Evolutionary conservation across 2,329 filamentous ascomycete genomes (phyloP).

Genomic region (Aspergillus puulaauensis): DNA sequence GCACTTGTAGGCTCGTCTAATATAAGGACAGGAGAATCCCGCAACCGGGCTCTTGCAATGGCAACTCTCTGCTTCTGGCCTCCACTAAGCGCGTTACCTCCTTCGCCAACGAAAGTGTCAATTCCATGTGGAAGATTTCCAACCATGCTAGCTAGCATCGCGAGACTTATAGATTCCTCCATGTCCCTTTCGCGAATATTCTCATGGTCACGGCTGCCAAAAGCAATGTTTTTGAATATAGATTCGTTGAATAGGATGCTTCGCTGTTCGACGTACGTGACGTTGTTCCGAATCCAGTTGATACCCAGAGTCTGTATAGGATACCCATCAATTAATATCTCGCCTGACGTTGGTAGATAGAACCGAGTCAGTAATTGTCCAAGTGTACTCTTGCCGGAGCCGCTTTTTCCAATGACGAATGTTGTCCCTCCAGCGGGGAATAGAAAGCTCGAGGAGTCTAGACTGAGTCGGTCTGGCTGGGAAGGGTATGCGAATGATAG

Average conservation of each 20-base stretch:
- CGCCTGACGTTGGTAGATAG: conserved; percentile 66
- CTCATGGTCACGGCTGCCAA: conserved; percentile 60
- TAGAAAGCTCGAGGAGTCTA: conserved; percentile 63
- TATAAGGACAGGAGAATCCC: conserved; percentile 77
- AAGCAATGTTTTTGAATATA: conserved; percentile 72
- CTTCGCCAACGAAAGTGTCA: conserved; percentile 68
- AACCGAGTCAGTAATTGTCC: conserved; percentile 76
- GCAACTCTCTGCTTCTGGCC: conserved; percentile 82
- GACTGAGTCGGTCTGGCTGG: conserved; percentile 59
- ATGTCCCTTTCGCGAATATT: conserved; percentile 57
- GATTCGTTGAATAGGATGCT: conserved; percentile 80
- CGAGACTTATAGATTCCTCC: conserved; percentile 61
- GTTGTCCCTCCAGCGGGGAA: conserved; percentile 72
- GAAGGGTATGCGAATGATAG: conserved; percentile 81
- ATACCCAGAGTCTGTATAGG: conserved; percentile 62
- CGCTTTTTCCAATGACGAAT: conserved; percentile 82
- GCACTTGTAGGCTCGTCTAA: conserved; percentile 88
- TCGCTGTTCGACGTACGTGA: conserved; percentile 80
- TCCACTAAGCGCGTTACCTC: conserved; percentile 73
- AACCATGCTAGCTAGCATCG: conserved; percentile 69
- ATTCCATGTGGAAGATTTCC: conserved; percentile 66
- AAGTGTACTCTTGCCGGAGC: conserved; percentile 89
- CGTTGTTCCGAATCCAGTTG: conserved; percentile 72
- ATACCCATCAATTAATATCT: conserved; percentile 67
- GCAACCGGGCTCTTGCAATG: conserved; percentile 72